Evolutionary conservation across 495 filamentous ascomycete species (phyloP), one percentile per base, ranked within the genome.

Genomic region (Penicillium paradoxum): DNA sequence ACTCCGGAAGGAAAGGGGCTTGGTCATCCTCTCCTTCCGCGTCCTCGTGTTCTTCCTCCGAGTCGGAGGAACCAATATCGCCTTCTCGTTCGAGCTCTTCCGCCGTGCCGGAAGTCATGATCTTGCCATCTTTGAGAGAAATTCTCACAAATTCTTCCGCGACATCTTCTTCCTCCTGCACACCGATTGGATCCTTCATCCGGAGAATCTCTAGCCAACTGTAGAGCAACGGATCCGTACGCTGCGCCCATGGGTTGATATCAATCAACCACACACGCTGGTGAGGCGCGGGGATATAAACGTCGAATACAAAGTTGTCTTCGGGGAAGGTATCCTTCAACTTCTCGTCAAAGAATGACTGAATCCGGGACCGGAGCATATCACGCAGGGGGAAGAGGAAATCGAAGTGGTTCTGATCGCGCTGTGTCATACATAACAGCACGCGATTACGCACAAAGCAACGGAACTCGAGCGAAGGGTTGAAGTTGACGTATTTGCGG

Each of bases 161-260:
- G 6, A 41, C 52, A 54, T 63, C 52, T 44, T 65, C 60, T 11
- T 60, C 56, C 17, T 71, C 60, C 46, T 77, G 50, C 46, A 72
- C 62, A 14, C 70, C 70, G 46, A 72, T 38, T 14, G 70, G 82
- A 15, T 88, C 83, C 21, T 80, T 73, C 73, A 89, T 79, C 0
- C 73, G 80, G 57, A 99, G 65, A 15, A 99, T 75, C 70, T 97
- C 95, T 51, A 86, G 53, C 93, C 93, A 99, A 45, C 83, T 85
- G 64, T 97, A 99, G 14, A 97, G 72, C 39, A 97, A 65, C 9
- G 89, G 83, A 66, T 99, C 93, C 0, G 93, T 99, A 49, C 90
- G 69, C 45, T 81, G 83, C 10, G 93, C 95, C 88, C 93, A 99
- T 0, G 93, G 90, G 57, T 99, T 97, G 46, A 99, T 84, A 65